Conservation (phyloP, 805 yeast genomes). For the Dipodascopsis tothii region DNA sequence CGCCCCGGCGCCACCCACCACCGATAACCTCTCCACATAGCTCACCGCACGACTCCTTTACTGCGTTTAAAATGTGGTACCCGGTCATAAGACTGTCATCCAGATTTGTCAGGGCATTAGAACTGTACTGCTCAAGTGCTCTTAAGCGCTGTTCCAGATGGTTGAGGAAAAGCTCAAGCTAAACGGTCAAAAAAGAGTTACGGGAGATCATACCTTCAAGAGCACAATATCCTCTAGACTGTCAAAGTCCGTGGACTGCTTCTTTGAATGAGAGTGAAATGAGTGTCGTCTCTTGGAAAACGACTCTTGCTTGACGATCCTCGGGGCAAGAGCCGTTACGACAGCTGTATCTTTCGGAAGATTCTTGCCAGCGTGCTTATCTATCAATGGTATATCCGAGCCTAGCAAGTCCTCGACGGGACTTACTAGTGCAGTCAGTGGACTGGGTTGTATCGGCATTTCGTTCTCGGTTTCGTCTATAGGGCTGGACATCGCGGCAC, state of each 20-base stretch:
- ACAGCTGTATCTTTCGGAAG: no score
- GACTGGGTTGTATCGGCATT: no score
- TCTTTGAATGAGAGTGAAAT: conserved; percentile 13
- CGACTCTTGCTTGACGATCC: background rate
- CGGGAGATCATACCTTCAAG: conserved; percentile 9
- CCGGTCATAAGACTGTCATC: conserved; percentile 30
- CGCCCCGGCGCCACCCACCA: conserved; percentile 31
- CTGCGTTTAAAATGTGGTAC: conserved; percentile 26
- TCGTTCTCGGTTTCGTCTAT: no score
- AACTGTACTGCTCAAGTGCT: conserved; percentile 31
- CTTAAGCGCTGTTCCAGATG: conserved; percentile 27
- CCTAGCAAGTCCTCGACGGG: no score
- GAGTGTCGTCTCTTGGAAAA: conserved; percentile 4
- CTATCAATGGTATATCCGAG: no score
- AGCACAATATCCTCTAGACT: conserved; percentile 13
- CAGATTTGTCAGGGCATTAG: conserved; percentile 26
- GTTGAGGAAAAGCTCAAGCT: conserved; percentile 24
- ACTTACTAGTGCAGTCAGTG: no score
- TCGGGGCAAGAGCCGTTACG: no score
- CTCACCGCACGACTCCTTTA: conserved; percentile 25
- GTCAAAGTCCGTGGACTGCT: conserved; percentile 10
- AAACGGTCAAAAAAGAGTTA: no score
- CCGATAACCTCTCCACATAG: conserved; percentile 29
- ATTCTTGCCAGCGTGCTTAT: no score
- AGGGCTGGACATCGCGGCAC: no score